A percentile compares a stretch with the other conserved stretches of the same genome.
Evolutionary conservation across 2,329 filamentous ascomycete species (phyloP).

Genomic region (Monosporascus sp.): DNA sequence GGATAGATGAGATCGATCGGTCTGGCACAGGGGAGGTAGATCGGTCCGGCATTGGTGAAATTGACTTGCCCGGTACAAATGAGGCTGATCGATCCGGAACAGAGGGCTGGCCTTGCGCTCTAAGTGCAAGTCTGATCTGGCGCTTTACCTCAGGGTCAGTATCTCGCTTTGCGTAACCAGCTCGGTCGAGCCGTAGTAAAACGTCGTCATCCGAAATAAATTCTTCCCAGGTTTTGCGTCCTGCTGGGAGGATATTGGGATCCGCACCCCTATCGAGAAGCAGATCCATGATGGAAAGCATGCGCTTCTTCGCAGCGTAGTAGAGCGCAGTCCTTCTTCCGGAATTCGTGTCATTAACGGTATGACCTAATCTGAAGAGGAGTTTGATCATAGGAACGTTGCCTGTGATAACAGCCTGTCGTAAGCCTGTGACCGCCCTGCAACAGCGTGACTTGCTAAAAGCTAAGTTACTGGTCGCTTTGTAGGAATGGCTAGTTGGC

Average conservation of each 20-base stretch:
- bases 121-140: conserved; percentile 3
- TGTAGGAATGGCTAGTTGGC: conserved; percentile 11
- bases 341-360: conserved; percentile 18
- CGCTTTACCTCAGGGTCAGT: background rate
- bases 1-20: too few relatives aligned
- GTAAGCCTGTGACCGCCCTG: conserved; percentile 18
- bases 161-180: background rate
- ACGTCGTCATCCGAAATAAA: conserved; percentile 14
- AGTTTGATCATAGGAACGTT: conserved; percentile 9
- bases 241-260: conserved; percentile 18
- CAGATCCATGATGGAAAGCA: conserved; percentile 17
- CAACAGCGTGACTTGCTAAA: conserved; percentile 25
- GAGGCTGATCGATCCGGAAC: background rate
- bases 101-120: conserved; percentile 1
- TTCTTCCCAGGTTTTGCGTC: conserved; percentile 21
- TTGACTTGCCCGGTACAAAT: too few relatives aligned
- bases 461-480: conserved; percentile 19
- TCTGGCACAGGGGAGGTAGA: too few relatives aligned
- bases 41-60: too few relatives aligned
- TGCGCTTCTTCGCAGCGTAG: conserved; percentile 18
- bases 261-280: conserved; percentile 22
- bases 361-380: conserved; percentile 16
- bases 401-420: conserved; percentile 15
- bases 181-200: conserved; percentile 15
- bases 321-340: conserved; percentile 23